A percentile compares a stretch with the other conserved stretches of the same genome.
phyloP scores from a whole-genome alignment of 441 rosid genomes.

The Pelargonium citronellum region DNA sequence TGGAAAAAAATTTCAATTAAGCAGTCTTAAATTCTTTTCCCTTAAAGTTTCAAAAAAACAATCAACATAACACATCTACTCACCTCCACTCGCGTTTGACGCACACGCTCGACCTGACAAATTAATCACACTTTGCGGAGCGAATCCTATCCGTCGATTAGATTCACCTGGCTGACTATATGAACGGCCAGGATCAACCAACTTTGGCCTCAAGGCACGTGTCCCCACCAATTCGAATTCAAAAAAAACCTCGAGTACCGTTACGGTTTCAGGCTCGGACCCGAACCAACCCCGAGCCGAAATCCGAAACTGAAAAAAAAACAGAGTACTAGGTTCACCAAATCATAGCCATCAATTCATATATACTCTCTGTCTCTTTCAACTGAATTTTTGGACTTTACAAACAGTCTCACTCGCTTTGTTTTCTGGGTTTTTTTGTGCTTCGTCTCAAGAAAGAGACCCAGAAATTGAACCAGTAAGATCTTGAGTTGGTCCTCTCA shows the following conservation, averaged over 20 bases:
- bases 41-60: too few relatives aligned
- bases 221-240: constrained; percentile 4
- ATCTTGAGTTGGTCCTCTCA: neutral
- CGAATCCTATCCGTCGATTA: neutral
- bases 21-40: too few relatives aligned
- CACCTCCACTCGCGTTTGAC: too few relatives aligned
- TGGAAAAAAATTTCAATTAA: too few relatives aligned
- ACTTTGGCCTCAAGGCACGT: constrained; percentile 3
- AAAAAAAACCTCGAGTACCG: neutral
- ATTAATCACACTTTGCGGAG: neutral
- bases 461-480: neutral
- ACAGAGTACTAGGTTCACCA: neutral
- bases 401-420: neutral
- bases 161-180: neutral
- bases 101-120: neutral
- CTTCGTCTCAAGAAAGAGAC: neutral
- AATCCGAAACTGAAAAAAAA: neutral
- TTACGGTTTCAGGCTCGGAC: neutral
- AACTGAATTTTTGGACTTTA: neutral
- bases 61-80: too few relatives aligned
- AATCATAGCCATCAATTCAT: neutral
- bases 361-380: neutral
- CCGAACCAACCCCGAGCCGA: neutral
- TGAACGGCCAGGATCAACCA: neutral
- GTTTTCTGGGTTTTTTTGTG: neutral